Evolutionary conservation across 305 asterid genomes (phyloP).

Genomic region (Stenogyne calaminthoides): DNA sequence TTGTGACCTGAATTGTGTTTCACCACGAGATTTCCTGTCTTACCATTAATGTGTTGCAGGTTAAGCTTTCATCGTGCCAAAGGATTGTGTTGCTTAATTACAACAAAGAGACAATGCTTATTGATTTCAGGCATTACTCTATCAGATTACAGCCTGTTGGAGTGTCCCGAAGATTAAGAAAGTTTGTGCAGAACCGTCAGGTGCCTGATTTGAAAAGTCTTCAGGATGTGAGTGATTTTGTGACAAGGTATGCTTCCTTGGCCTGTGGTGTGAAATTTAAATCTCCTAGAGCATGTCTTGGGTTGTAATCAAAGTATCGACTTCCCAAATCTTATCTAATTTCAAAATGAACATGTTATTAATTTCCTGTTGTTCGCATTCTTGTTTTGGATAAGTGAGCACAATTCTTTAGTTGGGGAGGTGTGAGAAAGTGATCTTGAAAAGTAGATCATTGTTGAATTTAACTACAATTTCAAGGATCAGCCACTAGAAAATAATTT

Average conservation of each 20-base stretch:
- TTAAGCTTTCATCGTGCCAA: constrained; percentile 89
- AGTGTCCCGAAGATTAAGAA: constrained; percentile 78
- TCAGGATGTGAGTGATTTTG: constrained; percentile 86
- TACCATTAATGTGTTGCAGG: constrained; percentile 49
- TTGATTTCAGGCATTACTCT: constrained; percentile 91
- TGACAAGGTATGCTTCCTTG: constrained; percentile 59
- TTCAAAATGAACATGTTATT: background rate
- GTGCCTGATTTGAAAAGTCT: constrained; percentile 85
- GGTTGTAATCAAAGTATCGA: background rate
- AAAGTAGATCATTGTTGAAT: background rate
- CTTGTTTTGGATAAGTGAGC: background rate
- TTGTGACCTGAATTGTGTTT: background rate
- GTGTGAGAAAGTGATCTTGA: background rate
- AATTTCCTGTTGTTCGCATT: background rate
- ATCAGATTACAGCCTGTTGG: constrained; percentile 91
- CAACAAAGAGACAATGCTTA: constrained; percentile 80
- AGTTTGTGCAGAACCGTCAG: constrained; percentile 88
- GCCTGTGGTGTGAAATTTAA: constrained; percentile 1
- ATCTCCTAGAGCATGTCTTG: background rate
- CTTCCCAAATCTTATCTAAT: background rate
- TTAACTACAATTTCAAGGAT: background rate
- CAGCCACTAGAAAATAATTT: background rate
- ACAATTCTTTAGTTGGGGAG: background rate
- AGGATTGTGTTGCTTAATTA: constrained; percentile 90
- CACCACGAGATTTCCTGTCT: constrained; percentile 24